These are phyloP conservation scores for Aplosporella prunicola DNA, from an alignment of 2,329 filamentous ascomycete species.

Conservation along the genomic window DNA sequence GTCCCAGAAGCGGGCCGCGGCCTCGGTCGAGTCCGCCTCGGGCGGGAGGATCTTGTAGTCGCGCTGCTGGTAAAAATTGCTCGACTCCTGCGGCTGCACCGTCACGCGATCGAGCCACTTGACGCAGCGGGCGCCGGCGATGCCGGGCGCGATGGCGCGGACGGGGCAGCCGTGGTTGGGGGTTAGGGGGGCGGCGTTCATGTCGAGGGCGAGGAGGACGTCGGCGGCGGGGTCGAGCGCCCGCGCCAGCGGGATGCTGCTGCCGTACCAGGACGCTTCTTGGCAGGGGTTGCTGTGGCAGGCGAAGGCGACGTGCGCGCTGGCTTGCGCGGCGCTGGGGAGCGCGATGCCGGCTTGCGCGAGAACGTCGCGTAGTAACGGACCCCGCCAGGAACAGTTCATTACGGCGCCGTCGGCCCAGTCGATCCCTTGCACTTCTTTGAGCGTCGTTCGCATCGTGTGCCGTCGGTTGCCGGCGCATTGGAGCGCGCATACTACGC, in stretches of 20 bases:
- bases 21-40: constrained; percentile 38
- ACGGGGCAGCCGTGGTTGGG: constrained; percentile 45
- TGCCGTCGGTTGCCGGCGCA: constrained; percentile 53
- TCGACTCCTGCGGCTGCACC: constrained; percentile 41
- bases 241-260: constrained; percentile 41
- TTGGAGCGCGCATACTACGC: constrained; percentile 48
- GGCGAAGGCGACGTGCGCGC: constrained; percentile 47
- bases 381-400: constrained; percentile 50
- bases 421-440: constrained; percentile 51
- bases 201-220: constrained; percentile 41
- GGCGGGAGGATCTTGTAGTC: constrained; percentile 53
- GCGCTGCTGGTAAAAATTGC: constrained; percentile 48
- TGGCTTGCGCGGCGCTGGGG: constrained; percentile 19
- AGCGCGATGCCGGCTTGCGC: constrained; percentile 34
- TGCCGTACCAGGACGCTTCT: constrained; percentile 51
- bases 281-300: constrained; percentile 44
- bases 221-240: constrained; percentile 36
- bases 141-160: constrained; percentile 43
- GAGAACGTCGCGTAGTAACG: constrained; percentile 45
- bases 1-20: constrained; percentile 45
- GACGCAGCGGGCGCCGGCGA: constrained; percentile 45
- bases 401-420: constrained; percentile 53
- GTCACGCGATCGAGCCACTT: constrained; percentile 49
- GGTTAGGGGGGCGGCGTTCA: constrained; percentile 41
- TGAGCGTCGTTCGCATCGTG: constrained; percentile 50